A percentile compares a stretch with the other conserved stretches of the same genome.
phyloP scores from a whole-genome alignment of 2,329 filamentous ascomycete species.

The Aureobasidium melanogenum region DNA sequence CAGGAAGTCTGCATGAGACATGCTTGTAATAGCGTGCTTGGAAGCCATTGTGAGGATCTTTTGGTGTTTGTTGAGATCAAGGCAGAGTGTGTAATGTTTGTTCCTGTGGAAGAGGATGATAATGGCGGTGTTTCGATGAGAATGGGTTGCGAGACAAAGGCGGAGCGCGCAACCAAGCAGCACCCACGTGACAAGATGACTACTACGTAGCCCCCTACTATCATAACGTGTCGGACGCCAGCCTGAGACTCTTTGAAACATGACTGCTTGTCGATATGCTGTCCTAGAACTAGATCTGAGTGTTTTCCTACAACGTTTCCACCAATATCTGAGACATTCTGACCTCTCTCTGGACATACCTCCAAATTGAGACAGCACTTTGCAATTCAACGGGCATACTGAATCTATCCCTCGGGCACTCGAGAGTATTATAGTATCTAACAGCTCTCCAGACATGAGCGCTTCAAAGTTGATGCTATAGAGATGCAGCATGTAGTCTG shows the following conservation, averaged over 20 bases:
- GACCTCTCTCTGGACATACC: neutral
- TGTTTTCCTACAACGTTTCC: neutral
- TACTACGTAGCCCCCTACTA: neutral
- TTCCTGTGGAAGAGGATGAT: neutral
- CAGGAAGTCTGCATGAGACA: neutral
- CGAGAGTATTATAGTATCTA: neutral
- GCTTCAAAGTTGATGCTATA: neutral
- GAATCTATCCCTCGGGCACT: neutral
- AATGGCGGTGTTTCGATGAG: neutral
- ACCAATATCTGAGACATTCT: neutral
- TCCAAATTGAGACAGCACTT: no score
- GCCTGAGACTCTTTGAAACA: neutral
- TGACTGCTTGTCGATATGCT: neutral
- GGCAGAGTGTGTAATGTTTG: neutral
- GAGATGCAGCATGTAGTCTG: neutral
- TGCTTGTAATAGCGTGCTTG: neutral
- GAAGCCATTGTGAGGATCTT: neutral
- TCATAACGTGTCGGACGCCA: neutral
- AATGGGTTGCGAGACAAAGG: neutral
- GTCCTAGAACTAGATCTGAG: neutral
- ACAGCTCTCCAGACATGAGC: neutral
- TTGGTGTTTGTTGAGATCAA: neutral
- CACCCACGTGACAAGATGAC: neutral
- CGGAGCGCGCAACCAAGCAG: neutral
- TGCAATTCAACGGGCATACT: neutral